phyloP scores from a whole-genome alignment of 306 rosid genomes.

The Sphenostylis stenocarpa region DNA sequence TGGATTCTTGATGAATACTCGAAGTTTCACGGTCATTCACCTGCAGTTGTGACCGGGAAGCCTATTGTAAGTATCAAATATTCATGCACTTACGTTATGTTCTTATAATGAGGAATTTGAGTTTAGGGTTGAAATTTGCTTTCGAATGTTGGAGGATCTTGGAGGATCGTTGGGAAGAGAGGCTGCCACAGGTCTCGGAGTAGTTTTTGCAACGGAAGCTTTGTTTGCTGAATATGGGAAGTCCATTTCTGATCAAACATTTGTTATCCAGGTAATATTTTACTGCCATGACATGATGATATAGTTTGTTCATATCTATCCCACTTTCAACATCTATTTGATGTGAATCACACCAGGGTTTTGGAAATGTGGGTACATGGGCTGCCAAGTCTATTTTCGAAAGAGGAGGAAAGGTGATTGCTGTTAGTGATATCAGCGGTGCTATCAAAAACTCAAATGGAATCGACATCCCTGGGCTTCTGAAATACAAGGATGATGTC shows the following conservation, averaged over 20 bases:
- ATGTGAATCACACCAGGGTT: slow-evolving; percentile 46
- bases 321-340: neutral
- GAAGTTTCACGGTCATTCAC: slow-evolving; percentile 78
- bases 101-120: too few species aligned
- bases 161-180: slow-evolving; percentile 83
- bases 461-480: slow-evolving; percentile 57
- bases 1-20: slow-evolving; percentile 87
- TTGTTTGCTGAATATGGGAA: slow-evolving; percentile 64
- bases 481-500: slow-evolving; percentile 46
- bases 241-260: slow-evolving; percentile 51
- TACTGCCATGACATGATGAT: neutral
- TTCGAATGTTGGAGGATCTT: slow-evolving; percentile 53
- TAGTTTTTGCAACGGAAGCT: slow-evolving; percentile 63
- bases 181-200: slow-evolving; percentile 76
- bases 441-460: slow-evolving; percentile 64
- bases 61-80: slow-evolving; percentile 54
- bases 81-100: neutral
- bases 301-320: neutral
- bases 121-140: neutral
- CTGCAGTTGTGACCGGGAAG: slow-evolving; percentile 78
- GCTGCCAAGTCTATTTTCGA: slow-evolving; percentile 63
- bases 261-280: slow-evolving; percentile 62
- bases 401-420: slow-evolving; percentile 70
- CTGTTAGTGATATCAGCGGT: slow-evolving; percentile 74
- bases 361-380: slow-evolving; percentile 80